Evolutionary conservation across 495 filamentous ascomycete genomes (phyloP), one percentile per base, ranked within the genome.

Genomic region (Aspergillus ostianus): DNA sequence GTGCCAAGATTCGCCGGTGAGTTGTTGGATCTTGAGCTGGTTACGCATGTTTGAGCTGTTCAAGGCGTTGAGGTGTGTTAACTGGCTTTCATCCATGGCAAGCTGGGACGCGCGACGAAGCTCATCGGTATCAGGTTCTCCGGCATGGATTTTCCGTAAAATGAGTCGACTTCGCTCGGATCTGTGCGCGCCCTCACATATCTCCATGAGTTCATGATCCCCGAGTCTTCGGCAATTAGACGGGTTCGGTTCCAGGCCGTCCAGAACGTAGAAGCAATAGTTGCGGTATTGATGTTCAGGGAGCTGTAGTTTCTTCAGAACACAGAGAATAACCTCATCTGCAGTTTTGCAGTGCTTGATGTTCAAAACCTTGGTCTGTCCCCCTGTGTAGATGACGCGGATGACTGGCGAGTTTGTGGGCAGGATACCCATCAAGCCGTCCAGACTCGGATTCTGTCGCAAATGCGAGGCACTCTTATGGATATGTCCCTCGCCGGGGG

Each of bases 151-250:
- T 68, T 93, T 93, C 23, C 93, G 81, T 3, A 99, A 78, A 55
- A 99, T 97, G 53, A 99, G 81, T 26, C 93, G 85, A 59, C 91
- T 91, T 57, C 95, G 85, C 67, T 99, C 95, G 3, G 88, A 85
- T 56, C 71, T 75, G 51, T 74, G 68, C 54, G 59, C 58, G 20
- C 90, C 80, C 56, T 78, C 75, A 66, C 92, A 91, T 46, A 98
- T 87, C 50, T 90, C 85, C 80, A 95, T 86, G 17, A 98, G 77
- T 67, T 99, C 95, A 29, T 81, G 82, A 64, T 99, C 94, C 21
- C 83, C 82, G 17, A 99, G 80, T 57, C 88, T 85, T 51, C 91
- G 84, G 70, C 90, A 94, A 64, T 88, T 83, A 15, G 81, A 82
- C 55, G 89, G 86, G 66, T 91, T 87, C 6, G 92, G 86, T 19